phyloP scores from a whole-genome alignment of 495 filamentous ascomycete species.

The Hyaloscypha finlandica region DNA sequence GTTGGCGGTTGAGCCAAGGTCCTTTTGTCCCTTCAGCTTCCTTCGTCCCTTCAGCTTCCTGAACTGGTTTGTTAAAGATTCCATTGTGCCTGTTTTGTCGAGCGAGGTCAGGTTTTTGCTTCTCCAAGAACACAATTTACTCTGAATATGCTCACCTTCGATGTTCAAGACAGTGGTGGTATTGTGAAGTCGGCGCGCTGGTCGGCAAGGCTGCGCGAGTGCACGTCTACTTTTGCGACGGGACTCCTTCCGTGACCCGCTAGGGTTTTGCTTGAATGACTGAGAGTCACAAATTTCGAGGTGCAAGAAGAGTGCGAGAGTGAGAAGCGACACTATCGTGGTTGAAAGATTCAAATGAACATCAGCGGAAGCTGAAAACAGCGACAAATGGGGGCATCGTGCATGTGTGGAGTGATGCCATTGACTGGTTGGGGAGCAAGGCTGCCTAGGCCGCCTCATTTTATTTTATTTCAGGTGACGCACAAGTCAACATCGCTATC shows the following conservation, averaged over 20 bases:
- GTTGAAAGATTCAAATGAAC: slow-evolving; percentile 1
- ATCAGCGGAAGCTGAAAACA: not conserved
- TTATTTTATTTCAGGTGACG: not conserved
- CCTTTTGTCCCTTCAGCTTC: not conserved
- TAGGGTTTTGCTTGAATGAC: not conserved
- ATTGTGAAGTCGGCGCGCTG: not conserved
- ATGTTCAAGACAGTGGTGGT: not conserved
- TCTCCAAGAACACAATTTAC: not conserved
- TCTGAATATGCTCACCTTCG: not conserved
- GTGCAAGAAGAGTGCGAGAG: not conserved
- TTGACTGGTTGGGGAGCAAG: not conserved
- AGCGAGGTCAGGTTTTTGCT: not conserved
- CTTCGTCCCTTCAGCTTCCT: not conserved
- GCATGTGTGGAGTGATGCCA: not conserved
- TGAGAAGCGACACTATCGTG: not conserved
- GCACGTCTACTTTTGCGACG: not conserved
- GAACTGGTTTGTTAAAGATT: not conserved
- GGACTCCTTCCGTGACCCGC: not conserved
- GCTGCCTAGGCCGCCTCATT: not conserved
- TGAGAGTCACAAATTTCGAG: slow-evolving; percentile 1
- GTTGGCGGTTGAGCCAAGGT: not conserved
- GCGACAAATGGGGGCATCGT: not conserved
- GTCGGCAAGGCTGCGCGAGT: not conserved
- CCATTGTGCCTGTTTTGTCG: not conserved
- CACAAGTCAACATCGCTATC: not conserved